Evolutionary conservation across 768 basidiomycete species (phyloP).

Genomic region (Lentinula lateritia): DNA sequence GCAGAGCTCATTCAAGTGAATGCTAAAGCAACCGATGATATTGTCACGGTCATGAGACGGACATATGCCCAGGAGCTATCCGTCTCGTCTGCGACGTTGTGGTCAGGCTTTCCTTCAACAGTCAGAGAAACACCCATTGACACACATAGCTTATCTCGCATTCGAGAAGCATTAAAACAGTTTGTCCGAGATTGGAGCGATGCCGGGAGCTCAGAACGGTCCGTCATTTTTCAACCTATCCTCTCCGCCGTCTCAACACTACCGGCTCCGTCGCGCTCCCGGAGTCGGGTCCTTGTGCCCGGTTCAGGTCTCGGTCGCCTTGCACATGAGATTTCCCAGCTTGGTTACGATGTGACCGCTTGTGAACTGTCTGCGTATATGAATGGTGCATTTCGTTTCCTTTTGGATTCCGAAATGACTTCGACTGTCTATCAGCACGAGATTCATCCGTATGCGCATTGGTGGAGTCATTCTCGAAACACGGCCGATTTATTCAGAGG

Average conservation of each 20-base stretch:
- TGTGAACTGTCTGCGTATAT: constrained; percentile 65
- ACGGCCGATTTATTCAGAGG: constrained; percentile 43
- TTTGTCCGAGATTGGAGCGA: constrained; percentile 67
- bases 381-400: constrained; percentile 54
- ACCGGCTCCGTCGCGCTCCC: not conserved
- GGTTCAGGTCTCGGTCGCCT: constrained; percentile 61
- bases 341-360: constrained; percentile 55
- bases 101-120: not conserved
- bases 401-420: constrained; percentile 45
- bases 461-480: constrained; percentile 64
- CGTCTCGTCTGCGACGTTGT: constrained; percentile 13
- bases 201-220: constrained; percentile 52
- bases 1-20: constrained; percentile 22
- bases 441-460: constrained; percentile 57
- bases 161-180: constrained; percentile 59
- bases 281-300: constrained; percentile 50
- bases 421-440: constrained; percentile 37
- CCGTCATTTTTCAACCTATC: constrained; percentile 50
- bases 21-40: constrained; percentile 30
- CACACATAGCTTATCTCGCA: constrained; percentile 30
- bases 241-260: constrained; percentile 35
- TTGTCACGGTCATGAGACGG: constrained; percentile 30
- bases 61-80: not conserved
- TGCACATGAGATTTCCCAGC: constrained; percentile 61
- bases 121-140: constrained; percentile 9